Conservation (phyloP, 2,329 filamentous ascomycete genomes). For the Davidsoniella neocaledoniae region DNA sequence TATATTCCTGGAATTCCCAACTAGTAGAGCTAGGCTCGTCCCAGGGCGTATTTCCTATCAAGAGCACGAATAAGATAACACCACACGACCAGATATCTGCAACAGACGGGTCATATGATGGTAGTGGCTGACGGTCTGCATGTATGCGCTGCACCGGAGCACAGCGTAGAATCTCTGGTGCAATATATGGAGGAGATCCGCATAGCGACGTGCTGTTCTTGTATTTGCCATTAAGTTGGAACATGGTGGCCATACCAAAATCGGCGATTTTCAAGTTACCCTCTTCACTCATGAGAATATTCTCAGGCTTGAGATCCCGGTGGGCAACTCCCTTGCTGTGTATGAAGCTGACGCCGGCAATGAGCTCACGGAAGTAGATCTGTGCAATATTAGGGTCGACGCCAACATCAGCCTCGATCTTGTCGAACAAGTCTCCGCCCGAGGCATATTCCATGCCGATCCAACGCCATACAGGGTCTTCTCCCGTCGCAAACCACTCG, state of each 20-base stretch:
- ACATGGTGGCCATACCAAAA: slow-evolving; percentile 89
- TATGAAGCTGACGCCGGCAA: slow-evolving; percentile 84
- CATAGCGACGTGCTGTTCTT: slow-evolving; percentile 82
- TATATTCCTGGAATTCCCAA: slow-evolving; percentile 84
- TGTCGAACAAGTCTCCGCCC: slow-evolving; percentile 94
- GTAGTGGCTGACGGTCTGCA: slow-evolving; percentile 23
- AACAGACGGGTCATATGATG: slow-evolving; percentile 53
- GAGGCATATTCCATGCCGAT: slow-evolving; percentile 96
- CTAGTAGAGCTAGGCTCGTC: slow-evolving; percentile 75
- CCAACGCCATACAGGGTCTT: slow-evolving; percentile 82
- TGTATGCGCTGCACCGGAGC: slow-evolving; percentile 15
- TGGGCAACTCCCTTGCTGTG: slow-evolving; percentile 92
- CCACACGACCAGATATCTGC: slow-evolving; percentile 96
- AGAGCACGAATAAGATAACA: slow-evolving; percentile 87
- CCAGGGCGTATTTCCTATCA: slow-evolving; percentile 96
- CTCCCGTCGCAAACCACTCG: slow-evolving; percentile 73
- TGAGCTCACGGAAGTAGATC: slow-evolving; percentile 84
- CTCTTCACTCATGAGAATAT: slow-evolving; percentile 71
- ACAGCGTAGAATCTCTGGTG: slow-evolving; percentile 66
- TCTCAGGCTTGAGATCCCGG: slow-evolving; percentile 84
- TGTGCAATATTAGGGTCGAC: slow-evolving; percentile 92
- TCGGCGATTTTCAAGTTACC: slow-evolving; percentile 90
- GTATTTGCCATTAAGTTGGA: slow-evolving; percentile 68
- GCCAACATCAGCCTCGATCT: slow-evolving; percentile 94
- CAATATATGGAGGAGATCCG: slow-evolving; percentile 92